phyloP scores from a whole-genome alignment of 495 filamentous ascomycete species.

The Penicillium desertorum region DNA sequence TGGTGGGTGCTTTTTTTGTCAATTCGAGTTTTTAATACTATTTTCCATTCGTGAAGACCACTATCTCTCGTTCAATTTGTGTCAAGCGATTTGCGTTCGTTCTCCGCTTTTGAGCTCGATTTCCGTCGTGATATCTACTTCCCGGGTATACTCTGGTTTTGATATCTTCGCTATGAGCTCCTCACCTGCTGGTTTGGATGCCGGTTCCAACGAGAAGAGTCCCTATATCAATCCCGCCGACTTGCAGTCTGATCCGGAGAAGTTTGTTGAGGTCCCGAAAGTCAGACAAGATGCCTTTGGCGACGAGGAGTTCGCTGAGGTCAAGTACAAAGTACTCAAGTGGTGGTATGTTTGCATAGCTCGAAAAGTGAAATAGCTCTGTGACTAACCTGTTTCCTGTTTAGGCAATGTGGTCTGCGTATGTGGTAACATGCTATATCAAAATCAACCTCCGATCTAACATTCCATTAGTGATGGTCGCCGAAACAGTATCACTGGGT shows the following conservation, averaged over 20 bases:
- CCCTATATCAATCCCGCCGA: slow-evolving; percentile 13
- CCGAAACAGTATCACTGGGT: slow-evolving; percentile 72
- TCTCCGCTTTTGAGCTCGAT: neutral
- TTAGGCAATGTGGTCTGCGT: slow-evolving; percentile 46
- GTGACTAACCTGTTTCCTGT: neutral
- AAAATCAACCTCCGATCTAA: slow-evolving; percentile 7
- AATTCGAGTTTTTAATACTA: neutral
- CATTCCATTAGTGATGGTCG: slow-evolving; percentile 55
- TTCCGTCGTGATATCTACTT: neutral
- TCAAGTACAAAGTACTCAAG: slow-evolving; percentile 42
- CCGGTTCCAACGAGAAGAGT: slow-evolving; percentile 10
- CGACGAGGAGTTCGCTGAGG: slow-evolving; percentile 41
- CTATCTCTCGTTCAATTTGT: neutral
- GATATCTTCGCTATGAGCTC: slow-evolving; percentile 14
- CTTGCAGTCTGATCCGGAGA: slow-evolving; percentile 20
- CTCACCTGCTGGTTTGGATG: slow-evolving; percentile 3
- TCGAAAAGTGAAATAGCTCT: neutral
- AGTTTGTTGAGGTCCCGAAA: slow-evolving; percentile 15
- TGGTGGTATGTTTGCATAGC: slow-evolving; percentile 40
- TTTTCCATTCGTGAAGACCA: neutral
- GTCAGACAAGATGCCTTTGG: slow-evolving; percentile 41
- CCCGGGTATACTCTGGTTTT: neutral
- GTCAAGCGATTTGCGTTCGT: neutral
- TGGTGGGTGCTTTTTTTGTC: slow-evolving; percentile 6
- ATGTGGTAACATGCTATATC: slow-evolving; percentile 17